Base-by-base conservation (phyloP, 2,329 filamentous ascomycete genomes). In the Mollisia scopiformis region DNA sequence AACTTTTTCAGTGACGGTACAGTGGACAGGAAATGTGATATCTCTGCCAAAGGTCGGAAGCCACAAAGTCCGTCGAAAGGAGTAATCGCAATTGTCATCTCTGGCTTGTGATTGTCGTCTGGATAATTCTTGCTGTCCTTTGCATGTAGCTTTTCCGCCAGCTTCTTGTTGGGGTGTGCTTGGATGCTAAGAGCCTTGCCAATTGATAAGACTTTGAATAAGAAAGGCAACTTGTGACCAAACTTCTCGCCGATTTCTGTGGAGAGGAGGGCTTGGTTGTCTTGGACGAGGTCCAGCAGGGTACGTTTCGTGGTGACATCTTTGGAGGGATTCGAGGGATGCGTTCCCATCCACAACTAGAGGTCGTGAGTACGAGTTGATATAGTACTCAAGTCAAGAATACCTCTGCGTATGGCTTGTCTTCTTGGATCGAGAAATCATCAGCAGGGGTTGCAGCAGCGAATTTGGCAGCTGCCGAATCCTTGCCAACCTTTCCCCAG, bases 31-130 rank as follows among this genome's bases (percentile, higher is more conserved):
- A 98, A 98, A 75, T 96, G 91, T 0, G 87, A 82, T 64, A 98
- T 95, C 77, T 99, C 93, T 5, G 79, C 81, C 23, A 97, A 81
- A 0, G 95, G 95, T 10, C 95, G 87, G 82, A 99, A 99, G 33
- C 95, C 95, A 72, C 95, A 99, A 33, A 99, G 85, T 0, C 95
- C 95, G 74, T 98, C 94, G 68, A 99, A 99, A 0, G 92, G 89
- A 1, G 95, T 98, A 71, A 99, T 89, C 64, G 95, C 95, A 75
- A 99, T 97, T 64, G 95, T 93, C 95, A 99, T 99, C 79, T 99
- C 95, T 33, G 95, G 95, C 80, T 99, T 99, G 83, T 99, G 95
- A 80, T 99, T 99, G 80, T 98, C 94, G 81, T 99, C 93, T 60
- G 94, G 95, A 74, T 99, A 99, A 81, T 99, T 96, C 78, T 92